Percentiles rank a stretch among this genome's conserved stretches.
These are phyloP conservation scores for Pestalotiopsis sp. DNA, from an alignment of 2,329 filamentous ascomycete species.

Conservation along the genomic window DNA sequence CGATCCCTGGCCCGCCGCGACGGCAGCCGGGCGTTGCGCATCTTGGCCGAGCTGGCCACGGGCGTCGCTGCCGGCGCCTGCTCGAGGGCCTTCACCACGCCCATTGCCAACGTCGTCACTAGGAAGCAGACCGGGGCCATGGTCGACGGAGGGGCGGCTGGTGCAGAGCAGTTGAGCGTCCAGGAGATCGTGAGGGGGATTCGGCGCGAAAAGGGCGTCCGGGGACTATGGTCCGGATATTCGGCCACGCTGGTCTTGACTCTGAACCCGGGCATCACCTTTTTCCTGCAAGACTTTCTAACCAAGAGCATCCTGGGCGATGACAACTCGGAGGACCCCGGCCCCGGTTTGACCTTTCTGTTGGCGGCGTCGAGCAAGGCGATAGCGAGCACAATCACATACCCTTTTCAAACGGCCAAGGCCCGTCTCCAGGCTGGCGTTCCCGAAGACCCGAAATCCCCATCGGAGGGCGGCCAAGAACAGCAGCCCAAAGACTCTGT, in stretches of 20 bases:
- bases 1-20: conserved; percentile 26
- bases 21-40: conserved; percentile 46
- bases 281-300: conserved; percentile 77
- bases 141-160: conserved; percentile 18
- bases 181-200: conserved; percentile 67
- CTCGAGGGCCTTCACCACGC: conserved; percentile 77
- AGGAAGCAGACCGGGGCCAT: conserved; percentile 72
- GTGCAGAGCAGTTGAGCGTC: conserved; percentile 42
- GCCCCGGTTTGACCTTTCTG: conserved; percentile 41
- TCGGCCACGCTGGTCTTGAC: conserved; percentile 79
- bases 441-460: conserved; percentile 36
- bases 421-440: conserved; percentile 69
- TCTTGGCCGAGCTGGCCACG: conserved; percentile 73
- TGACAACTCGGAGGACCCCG: conserved; percentile 38
- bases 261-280: conserved; percentile 84
- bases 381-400: conserved; percentile 75
- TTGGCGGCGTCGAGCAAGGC: conserved; percentile 79
- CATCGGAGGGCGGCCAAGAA: conserved; percentile 30
- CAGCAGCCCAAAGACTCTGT: conserved; percentile 20
- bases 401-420: conserved; percentile 87
- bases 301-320: conserved; percentile 60
- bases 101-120: conserved; percentile 80
- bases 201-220: conserved; percentile 67
- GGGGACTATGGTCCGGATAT: conserved; percentile 87
- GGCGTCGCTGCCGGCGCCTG: conserved; percentile 76